These are phyloP conservation scores for Passiflora organensis DNA, from an alignment of 345 rosid genomes.

Conservation along the genomic window DNA sequence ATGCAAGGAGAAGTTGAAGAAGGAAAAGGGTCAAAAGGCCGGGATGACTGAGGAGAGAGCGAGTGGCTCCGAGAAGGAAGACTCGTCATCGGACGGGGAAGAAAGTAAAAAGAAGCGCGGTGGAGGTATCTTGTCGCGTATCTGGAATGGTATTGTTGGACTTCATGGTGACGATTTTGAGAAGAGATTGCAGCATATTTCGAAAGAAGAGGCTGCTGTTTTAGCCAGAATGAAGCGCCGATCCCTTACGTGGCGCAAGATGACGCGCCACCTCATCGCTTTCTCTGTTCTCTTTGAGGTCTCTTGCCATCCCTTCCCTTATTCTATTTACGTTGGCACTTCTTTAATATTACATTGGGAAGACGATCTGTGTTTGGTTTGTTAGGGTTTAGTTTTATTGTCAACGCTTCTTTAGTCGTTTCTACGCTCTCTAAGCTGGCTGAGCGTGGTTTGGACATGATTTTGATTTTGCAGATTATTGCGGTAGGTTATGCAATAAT, in stretches of 20 bases:
- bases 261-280: slow-evolving; percentile 52
- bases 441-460: no score
- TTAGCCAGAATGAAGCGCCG: slow-evolving; percentile 60
- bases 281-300: slow-evolving; percentile 80
- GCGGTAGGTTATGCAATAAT: slow-evolving; percentile 65
- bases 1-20: neutral
- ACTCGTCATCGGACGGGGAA: neutral
- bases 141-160: slow-evolving; percentile 70
- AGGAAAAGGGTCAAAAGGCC: neutral
- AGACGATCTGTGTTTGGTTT: neutral
- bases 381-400: neutral
- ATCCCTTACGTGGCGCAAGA: slow-evolving; percentile 57
- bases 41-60: neutral
- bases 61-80: neutral
- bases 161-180: slow-evolving; percentile 67
- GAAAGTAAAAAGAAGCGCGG: slow-evolving; percentile 35
- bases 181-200: slow-evolving; percentile 76
- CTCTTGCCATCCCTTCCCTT: no score
- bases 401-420: no score
- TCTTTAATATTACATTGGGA: no score
- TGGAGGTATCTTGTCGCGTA: slow-evolving; percentile 64
- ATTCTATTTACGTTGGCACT: neutral
- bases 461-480: slow-evolving; percentile 36
- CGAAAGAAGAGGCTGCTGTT: slow-evolving; percentile 79
- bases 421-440: no score